phyloP scores from a whole-genome alignment of 2,329 filamentous ascomycete species.

The Hypomyces perniciosus region DNA sequence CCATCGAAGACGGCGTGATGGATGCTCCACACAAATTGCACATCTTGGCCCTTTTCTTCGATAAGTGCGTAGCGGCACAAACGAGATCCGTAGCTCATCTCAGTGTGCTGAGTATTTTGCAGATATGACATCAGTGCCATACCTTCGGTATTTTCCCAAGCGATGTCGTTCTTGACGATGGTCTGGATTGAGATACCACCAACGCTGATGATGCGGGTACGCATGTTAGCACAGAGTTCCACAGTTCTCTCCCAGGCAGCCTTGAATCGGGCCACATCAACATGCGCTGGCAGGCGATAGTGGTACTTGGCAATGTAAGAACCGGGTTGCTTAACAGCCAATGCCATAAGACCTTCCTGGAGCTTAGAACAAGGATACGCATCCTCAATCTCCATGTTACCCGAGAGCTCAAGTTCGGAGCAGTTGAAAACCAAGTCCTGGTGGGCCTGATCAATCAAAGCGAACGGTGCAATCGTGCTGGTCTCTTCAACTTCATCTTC shows the following conservation, averaged over 20 bases:
- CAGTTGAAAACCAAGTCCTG: neutral
- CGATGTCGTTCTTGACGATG: conserved; percentile 12
- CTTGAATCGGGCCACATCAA: conserved; percentile 18
- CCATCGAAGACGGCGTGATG: conserved; percentile 19
- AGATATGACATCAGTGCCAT: conserved; percentile 3
- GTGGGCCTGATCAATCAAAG: neutral
- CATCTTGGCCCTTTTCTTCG: neutral
- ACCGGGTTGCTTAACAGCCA: conserved; percentile 25
- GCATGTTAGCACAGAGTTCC: conserved; percentile 14
- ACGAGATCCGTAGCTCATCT: conserved; percentile 9
- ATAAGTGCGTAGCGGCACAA: conserved; percentile 9
- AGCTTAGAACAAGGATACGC: conserved; percentile 17
- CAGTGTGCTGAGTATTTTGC: neutral
- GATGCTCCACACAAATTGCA: conserved; percentile 8
- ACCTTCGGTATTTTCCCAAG: neutral
- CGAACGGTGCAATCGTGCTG: neutral
- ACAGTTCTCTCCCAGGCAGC: conserved; percentile 17
- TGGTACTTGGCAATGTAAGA: conserved; percentile 30
- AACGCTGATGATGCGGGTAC: conserved; percentile 17
- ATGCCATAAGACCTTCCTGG: conserved; percentile 20
- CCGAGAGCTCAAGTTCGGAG: neutral
- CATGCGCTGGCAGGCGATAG: conserved; percentile 14
- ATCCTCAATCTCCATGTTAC: conserved; percentile 12
- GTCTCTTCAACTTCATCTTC: neutral
- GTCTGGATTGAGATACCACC: conserved; percentile 10